Evolutionary conservation across 192 early-diverging fungal genomes (phyloP).

Genomic region (Phlyctochytrium arcticum): DNA sequence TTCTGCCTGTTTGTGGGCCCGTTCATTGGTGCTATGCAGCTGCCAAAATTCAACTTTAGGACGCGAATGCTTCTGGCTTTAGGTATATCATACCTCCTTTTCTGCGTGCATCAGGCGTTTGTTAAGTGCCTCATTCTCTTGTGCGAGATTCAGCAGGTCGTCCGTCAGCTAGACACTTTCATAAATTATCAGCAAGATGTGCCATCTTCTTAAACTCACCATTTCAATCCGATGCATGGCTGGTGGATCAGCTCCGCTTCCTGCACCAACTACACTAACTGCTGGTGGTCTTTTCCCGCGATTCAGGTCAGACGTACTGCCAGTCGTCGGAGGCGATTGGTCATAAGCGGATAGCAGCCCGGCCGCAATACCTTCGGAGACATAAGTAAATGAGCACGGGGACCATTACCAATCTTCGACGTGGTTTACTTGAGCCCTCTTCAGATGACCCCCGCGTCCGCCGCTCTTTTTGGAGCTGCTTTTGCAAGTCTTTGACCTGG

Average conservation of each 20-base stretch:
- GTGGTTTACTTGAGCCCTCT: background rate
- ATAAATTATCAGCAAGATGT: no score
- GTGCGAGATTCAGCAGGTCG: constrained; percentile 37
- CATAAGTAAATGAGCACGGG: no score
- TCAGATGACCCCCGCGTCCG: constrained; percentile 19
- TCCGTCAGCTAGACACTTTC: constrained; percentile 42
- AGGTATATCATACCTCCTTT: constrained; percentile 38
- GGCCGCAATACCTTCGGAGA: no score
- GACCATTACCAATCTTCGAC: no score
- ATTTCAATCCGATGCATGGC: no score
- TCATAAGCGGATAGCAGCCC: no score
- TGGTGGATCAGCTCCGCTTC: no score
- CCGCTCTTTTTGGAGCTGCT: constrained; percentile 49
- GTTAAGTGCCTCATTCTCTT: constrained; percentile 50
- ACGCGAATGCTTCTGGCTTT: no score
- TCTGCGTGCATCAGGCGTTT: constrained; percentile 37
- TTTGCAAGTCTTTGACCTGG: constrained; percentile 56
- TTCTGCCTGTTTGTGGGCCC: constrained; percentile 25
- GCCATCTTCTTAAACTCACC: no score
- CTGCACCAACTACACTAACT: background rate
- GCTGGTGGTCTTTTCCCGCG: background rate
- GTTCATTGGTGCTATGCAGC: constrained; percentile 33
- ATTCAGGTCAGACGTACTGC: constrained; percentile 12
- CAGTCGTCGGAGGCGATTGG: constrained; percentile 1
- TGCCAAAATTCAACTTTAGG: no score